A percentile compares a stretch with the other conserved stretches of the same genome.
These are phyloP conservation scores for Lolium rigidum DNA, from an alignment of 176 grass and related monocot species.

Conservation along the genomic window DNA sequence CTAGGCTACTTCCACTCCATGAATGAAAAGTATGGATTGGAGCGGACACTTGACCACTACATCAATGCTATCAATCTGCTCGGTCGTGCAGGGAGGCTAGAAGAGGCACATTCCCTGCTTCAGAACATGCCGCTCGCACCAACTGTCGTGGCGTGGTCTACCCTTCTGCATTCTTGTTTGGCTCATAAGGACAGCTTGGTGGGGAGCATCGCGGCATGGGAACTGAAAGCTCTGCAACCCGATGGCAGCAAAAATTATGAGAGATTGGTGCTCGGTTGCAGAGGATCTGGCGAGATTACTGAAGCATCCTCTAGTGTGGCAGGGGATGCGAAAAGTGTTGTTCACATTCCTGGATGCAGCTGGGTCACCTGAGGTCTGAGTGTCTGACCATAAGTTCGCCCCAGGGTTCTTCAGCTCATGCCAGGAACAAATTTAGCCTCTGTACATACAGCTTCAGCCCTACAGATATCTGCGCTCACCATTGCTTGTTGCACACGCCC, in stretches of 20 bases:
- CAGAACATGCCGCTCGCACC: conserved; percentile 38
- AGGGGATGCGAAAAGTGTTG: neutral
- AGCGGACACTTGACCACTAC: conserved; percentile 51
- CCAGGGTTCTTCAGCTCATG: neutral
- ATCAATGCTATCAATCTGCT: conserved; percentile 54
- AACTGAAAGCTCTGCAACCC: conserved; percentile 43
- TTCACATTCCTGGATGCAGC: conserved; percentile 36
- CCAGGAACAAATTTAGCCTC: conserved; percentile 3
- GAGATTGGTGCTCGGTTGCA: conserved; percentile 33
- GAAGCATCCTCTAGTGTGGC: neutral
- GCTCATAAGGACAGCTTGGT: conserved; percentile 31
- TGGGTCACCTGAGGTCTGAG: conserved; percentile 44
- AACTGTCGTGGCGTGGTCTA: conserved; percentile 49
- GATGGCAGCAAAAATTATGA: conserved; percentile 10
- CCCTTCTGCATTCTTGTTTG: conserved; percentile 63
- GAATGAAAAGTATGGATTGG: conserved; percentile 44
- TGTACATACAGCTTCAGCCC: neutral
- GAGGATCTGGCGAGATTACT: neutral
- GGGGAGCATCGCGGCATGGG: conserved; percentile 41
- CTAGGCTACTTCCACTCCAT: conserved; percentile 59
- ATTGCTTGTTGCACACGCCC: neutral
- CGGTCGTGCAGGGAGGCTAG: conserved; percentile 53
- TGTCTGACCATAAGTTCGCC: neutral
- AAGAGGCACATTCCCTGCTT: conserved; percentile 52
- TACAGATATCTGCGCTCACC: neutral